Percentiles rank a stretch among this genome's conserved stretches.
Conservation (phyloP, 805 yeast species). For the Candida dajiaensis region DNA sequence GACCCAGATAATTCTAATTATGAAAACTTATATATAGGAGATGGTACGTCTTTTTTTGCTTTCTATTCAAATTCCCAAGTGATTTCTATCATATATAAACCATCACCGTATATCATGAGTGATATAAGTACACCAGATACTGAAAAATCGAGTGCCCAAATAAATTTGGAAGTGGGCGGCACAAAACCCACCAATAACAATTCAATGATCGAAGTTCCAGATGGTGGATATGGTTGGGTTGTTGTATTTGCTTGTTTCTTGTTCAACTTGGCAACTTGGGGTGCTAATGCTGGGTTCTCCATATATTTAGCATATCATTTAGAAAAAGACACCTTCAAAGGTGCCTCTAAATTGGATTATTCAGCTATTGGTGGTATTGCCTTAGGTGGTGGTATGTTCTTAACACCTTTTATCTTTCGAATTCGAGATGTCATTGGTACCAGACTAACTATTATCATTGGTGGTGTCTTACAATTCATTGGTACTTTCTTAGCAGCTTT, state of each 20-base stretch:
- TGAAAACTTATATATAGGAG: no score
- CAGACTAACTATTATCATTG: conserved; percentile 39
- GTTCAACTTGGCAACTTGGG: conserved; percentile 24
- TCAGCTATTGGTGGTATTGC: conserved; percentile 67
- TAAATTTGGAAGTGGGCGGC: not conserved
- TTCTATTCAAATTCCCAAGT: no score
- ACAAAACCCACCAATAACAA: not conserved
- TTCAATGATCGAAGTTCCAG: conserved; percentile 17
- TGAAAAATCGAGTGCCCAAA: not conserved
- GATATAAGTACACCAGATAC: not conserved
- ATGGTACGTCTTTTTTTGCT: no score
- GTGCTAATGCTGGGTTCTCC: conserved; percentile 19
- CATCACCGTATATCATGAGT: not conserved
- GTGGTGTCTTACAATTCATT: conserved; percentile 41
- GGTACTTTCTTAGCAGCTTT: conserved; percentile 40
- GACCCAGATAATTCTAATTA: no score
- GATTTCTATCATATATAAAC: no score
- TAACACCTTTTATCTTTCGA: conserved; percentile 47
- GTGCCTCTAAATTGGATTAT: conserved; percentile 51
- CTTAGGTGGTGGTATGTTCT: conserved; percentile 42
- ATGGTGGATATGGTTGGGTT: conserved; percentile 26
- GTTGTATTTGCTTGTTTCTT: conserved; percentile 17
- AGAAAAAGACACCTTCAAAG: conserved; percentile 40
- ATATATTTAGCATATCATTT: conserved; percentile 50
- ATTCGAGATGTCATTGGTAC: conserved; percentile 39